phyloP scores from a whole-genome alignment of 768 basidiomycete species.

The Leucogyrophana mollusca region DNA sequence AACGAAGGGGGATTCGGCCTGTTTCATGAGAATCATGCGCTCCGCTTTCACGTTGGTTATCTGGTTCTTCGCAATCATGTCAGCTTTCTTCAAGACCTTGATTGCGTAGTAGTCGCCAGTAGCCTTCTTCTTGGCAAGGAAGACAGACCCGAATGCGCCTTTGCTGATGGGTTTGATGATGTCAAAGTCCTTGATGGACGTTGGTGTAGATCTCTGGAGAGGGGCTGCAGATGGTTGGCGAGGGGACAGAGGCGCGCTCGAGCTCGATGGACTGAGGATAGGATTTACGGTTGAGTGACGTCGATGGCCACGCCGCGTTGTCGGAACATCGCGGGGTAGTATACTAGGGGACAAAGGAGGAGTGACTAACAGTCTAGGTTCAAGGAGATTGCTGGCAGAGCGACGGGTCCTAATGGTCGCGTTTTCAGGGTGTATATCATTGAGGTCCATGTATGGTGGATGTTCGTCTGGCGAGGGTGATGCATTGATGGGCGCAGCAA shows the following conservation, averaged over 20 bases:
- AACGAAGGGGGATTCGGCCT: constrained; percentile 97
- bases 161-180: constrained; percentile 99
- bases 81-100: constrained; percentile 99
- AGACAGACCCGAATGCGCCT: constrained; percentile 98
- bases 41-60: constrained; percentile 99
- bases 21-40: constrained; percentile 99
- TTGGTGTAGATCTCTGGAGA: constrained; percentile 72
- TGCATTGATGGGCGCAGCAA: constrained; percentile 82
- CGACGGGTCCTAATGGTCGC: constrained; percentile 60
- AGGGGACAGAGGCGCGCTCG: constrained; percentile 72
- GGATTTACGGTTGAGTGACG: constrained; percentile 73
- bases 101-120: constrained; percentile 99
- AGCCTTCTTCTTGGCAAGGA: constrained; percentile 95
- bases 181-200: constrained; percentile 98
- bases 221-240: constrained; percentile 79
- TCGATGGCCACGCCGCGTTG: constrained; percentile 58
- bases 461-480: constrained; percentile 57
- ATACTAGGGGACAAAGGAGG: constrained; percentile 67
- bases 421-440: constrained; percentile 40
- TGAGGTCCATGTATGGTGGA: constrained; percentile 66
- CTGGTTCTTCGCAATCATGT: constrained; percentile 99
- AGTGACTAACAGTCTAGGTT: constrained; percentile 66
- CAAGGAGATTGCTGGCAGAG: constrained; percentile 62
- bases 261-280: constrained; percentile 53
- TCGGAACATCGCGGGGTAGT: constrained; percentile 50